Evolutionary conservation across 768 basidiomycete genomes (phyloP), one percentile per base, ranked within the genome.

Genomic region (Russula sp.): DNA sequence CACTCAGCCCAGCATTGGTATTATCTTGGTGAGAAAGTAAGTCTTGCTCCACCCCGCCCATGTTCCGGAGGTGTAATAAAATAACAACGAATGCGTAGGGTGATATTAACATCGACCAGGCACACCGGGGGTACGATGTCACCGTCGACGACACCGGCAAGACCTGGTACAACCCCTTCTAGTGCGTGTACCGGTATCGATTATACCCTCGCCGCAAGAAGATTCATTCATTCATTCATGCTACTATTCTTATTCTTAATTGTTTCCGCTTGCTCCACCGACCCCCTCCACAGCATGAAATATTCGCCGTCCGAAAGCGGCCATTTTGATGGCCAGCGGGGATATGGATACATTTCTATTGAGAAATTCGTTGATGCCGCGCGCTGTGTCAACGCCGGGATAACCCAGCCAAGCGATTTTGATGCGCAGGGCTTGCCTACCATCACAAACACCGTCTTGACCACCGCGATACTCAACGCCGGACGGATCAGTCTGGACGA

Each of bases 201-300:
- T 28, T 38, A 30, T 32, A 24, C 7, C 42, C 50, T 38, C 20
- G 20, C 59, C 24, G 54, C 53, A 24, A 38, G 14, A 38, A 18
- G 42, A 24, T 9, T 48, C 58, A 40, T 30, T 57, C 48, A 38
- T 14, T 38, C 38, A 16, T 38, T n/a, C n/a, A n/a, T n/a, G n/a
- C n/a, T n/a, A 5, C 38, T 46, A 61, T 52, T 36, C 34, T 38
- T 9, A 8, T 48, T n/a, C 24, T 34, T 11, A 49, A 26, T 48
- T 44, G 24, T 38, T 50, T 30, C 5, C 13, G 59, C 22, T 49
- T 62, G 60, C 32, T 5, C 28, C 28, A 30, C 26, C 73, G n/a
- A n/a, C n/a, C n/a, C n/a, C n/a, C n/a, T n/a, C n/a, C n/a, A 90
- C 73, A 91, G 90, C 78, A 95, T 96, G 89, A 96, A 95, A 72